Evolutionary conservation across 2,329 filamentous ascomycete genomes (phyloP).

Genomic region (Scedosporium dehoogii): DNA sequence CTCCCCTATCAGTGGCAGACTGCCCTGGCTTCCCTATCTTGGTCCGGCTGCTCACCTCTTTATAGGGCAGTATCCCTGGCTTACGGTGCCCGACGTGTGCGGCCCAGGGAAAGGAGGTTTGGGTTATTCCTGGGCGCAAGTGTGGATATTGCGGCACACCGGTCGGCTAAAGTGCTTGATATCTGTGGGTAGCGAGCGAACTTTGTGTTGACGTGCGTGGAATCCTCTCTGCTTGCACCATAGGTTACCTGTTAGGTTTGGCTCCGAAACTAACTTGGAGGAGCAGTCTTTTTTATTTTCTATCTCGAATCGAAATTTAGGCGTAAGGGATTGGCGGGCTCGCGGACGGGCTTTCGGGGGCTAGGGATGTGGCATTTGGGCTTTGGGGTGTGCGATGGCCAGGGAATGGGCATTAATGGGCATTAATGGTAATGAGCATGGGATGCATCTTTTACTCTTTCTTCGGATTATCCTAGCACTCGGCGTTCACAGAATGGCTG

Average conservation of each 20-base stretch:
- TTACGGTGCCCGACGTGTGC: slow-evolving; percentile 43
- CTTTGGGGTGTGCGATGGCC: background rate
- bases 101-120: slow-evolving; percentile 38
- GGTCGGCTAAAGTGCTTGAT: slow-evolving; percentile 16
- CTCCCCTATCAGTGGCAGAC: background rate
- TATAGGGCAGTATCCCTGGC: slow-evolving; percentile 28
- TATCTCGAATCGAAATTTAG: background rate
- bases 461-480: background rate
- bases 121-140: slow-evolving; percentile 43
- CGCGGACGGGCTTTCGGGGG: background rate
- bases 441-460: background rate
- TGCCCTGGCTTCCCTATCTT: background rate
- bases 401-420: background rate
- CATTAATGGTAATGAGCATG: background rate
- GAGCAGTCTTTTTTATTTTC: background rate
- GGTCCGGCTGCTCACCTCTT: background rate
- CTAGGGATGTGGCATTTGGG: background rate
- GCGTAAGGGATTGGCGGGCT: background rate
- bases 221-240: background rate
- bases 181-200: background rate
- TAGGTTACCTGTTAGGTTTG: background rate
- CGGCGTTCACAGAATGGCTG: background rate
- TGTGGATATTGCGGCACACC: slow-evolving; percentile 42
- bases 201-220: background rate
- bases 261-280: background rate